phyloP scores from a whole-genome alignment of 2,329 filamentous ascomycete genomes.

The Macrophomina phaseolina region DNA sequence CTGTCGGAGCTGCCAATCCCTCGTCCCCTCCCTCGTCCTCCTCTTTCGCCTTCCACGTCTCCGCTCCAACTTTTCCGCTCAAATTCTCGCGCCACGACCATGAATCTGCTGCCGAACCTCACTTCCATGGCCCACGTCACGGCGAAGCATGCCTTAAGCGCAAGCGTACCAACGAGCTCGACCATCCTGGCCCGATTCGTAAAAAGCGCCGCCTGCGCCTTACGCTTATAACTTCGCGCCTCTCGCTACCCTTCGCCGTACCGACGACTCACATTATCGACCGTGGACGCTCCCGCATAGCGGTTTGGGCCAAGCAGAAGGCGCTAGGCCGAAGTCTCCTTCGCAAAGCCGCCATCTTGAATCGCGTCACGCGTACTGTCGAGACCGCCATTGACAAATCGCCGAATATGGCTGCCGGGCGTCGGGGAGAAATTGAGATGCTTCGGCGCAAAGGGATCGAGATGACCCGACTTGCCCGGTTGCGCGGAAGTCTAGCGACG shows the following conservation, averaged over 20 bases:
- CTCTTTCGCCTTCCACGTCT: slow-evolving; percentile 43
- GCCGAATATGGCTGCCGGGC: slow-evolving; percentile 32
- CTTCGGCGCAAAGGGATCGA: slow-evolving; percentile 41
- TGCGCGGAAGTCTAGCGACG: slow-evolving; percentile 12
- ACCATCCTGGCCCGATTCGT: slow-evolving; percentile 42
- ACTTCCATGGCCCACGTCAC: not conserved
- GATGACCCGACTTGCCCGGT: slow-evolving; percentile 39
- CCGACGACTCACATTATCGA: slow-evolving; percentile 74
- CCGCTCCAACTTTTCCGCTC: slow-evolving; percentile 35
- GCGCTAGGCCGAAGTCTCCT: slow-evolving; percentile 59
- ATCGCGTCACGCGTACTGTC: slow-evolving; percentile 52
- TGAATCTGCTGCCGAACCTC: slow-evolving; percentile 38
- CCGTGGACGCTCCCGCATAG: slow-evolving; percentile 54
- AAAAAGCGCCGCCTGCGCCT: slow-evolving; percentile 73
- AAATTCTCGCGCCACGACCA: slow-evolving; percentile 35
- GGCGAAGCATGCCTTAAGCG: slow-evolving; percentile 55
- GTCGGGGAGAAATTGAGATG: slow-evolving; percentile 30
- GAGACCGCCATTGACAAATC: slow-evolving; percentile 45
- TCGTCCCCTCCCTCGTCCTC: slow-evolving; percentile 7
- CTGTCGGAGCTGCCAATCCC: slow-evolving; percentile 23
- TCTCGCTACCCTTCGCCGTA: slow-evolving; percentile 71
- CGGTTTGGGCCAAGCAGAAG: slow-evolving; percentile 47
- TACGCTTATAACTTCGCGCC: slow-evolving; percentile 69
- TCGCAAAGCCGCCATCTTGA: slow-evolving; percentile 70
- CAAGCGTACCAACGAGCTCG: slow-evolving; percentile 62